phyloP scores from a whole-genome alignment of 257 asterid genomes.

The Agastache rugosa region DNA sequence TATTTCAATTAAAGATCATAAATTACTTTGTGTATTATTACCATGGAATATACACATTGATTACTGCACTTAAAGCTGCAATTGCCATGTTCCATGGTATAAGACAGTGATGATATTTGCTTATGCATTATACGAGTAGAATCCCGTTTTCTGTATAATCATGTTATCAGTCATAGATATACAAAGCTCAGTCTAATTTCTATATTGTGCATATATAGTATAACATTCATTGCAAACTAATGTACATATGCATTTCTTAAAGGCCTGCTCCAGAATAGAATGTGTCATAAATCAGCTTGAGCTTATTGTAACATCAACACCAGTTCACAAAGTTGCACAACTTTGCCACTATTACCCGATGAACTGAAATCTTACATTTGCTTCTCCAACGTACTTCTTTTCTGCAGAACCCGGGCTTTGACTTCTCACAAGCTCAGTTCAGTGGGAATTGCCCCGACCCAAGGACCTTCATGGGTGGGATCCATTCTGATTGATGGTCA shows the following conservation, averaged over 20 bases:
- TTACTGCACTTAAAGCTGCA: background rate
- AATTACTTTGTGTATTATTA: background rate
- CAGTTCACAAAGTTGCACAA: slow-evolving; percentile 6
- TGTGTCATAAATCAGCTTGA: too few species aligned
- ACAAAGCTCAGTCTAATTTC: background rate
- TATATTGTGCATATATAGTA: too few species aligned
- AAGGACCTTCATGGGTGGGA: slow-evolving; percentile 83
- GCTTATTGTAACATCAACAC: too few species aligned
- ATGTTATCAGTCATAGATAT: background rate
- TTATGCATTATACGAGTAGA: background rate
- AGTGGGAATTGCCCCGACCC: slow-evolving; percentile 85
- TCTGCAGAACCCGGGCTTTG: slow-evolving; percentile 84
- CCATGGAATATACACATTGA: background rate
- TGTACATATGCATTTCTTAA: too few species aligned
- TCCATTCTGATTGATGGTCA: slow-evolving; percentile 50
- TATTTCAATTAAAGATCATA: background rate
- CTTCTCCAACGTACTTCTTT: slow-evolving; percentile 2
- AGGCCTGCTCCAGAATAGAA: too few species aligned
- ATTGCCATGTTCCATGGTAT: background rate
- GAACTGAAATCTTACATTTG: background rate
- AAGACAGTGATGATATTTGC: background rate
- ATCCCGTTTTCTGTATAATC: background rate
- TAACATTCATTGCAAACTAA: too few species aligned
- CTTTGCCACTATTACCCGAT: background rate
- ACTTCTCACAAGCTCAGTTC: slow-evolving; percentile 91